Base-by-base conservation (phyloP, 257 asterid species). In the Thymus quinquecostatus region DNA sequence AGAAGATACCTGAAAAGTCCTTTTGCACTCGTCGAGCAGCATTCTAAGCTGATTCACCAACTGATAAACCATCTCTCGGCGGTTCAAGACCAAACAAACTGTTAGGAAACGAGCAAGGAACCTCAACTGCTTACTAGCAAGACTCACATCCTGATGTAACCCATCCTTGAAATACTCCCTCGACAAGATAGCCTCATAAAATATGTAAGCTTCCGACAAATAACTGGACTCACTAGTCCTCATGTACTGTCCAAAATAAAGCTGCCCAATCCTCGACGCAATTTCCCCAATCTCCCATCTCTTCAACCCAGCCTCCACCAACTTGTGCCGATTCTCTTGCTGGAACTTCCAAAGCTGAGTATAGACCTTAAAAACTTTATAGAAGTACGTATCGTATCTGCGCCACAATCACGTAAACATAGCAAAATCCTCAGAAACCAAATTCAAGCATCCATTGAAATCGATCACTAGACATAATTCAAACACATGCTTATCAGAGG, bases 241-340 rank as follows among this genome's bases (percentile, higher is more conserved):
- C 99, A 94, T 94, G 81, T 94, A 94, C 84, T 94, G 99, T 29
- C 99, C 99, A 68, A 94, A 94, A 73, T 94, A 94, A 68, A 94
- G 97, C 81, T 94, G 99, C 48, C 96, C 99, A 75, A 94, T 94
- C 55, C 99, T 81, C 58, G 99, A 94, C 53, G 99, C 99, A 77
- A 94, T 94, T 61, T 91, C 99, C 72, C 99, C 99, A 72, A 94
- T 94, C 90, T 94, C 99, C 99, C 99, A 94, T 86, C 99, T 85
- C 82, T 91, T 94, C 28, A 94, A 66, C 65, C 99, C 99, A 60
- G 89, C 91, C 72, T 94, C 99, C 68, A 94, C 99, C 85, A 94
- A 75, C 79, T 91, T 91, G 69, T 94, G 97, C 66, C 98, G 85
- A 73, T 91, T 94, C 86, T 94, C 96, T 83, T 94, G 97, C 72